Conservation (phyloP, 2,329 filamentous ascomycete genomes). For the Seiridium cupressi region DNA sequence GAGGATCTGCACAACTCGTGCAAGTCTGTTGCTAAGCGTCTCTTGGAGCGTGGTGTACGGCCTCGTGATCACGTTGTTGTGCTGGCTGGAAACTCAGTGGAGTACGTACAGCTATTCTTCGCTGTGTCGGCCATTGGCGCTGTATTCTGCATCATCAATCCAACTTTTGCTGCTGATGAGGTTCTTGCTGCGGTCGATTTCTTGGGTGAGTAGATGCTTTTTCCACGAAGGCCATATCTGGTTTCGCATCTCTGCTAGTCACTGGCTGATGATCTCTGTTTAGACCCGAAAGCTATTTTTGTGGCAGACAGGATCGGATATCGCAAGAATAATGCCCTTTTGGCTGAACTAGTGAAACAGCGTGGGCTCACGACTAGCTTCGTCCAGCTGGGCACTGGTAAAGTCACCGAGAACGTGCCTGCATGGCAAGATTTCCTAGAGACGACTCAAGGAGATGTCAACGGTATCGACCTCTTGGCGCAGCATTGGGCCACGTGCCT, state of each 20-base stretch:
- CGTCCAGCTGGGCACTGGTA: background rate
- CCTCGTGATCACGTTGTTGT: background rate
- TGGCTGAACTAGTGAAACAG: background rate
- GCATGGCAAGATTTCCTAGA: background rate
- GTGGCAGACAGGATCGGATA: background rate
- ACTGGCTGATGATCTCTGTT: background rate
- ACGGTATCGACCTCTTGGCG: background rate
- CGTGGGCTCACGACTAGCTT: background rate
- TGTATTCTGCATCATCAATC: background rate
- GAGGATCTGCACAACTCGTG: background rate
- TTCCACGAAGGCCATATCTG: background rate
- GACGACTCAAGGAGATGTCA: background rate
- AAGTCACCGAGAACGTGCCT: background rate
- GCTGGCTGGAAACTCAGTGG: background rate
- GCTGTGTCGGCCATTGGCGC: background rate
- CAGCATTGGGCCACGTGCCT: background rate
- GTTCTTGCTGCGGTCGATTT: background rate
- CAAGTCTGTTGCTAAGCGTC: background rate
- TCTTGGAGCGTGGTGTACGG: background rate
- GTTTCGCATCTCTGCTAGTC: no score
- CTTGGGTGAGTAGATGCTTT: background rate
- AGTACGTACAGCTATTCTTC: background rate
- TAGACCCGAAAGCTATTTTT: background rate
- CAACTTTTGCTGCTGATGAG: background rate
- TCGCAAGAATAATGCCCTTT: background rate